phyloP scores from a whole-genome alignment of 345 rosid genomes.

The Arabidopsis thaliana region TAIR10.1 NC_003076.8:8112001-8112500 shows the following conservation, averaged over 20 bases:
- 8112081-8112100: background rate
- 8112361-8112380: background rate
- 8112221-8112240: slow-evolving; percentile 71
- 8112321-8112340: slow-evolving; percentile 75
- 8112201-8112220: slow-evolving; percentile 70
- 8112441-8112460: slow-evolving; percentile 79
- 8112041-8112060: background rate
- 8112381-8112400: background rate
- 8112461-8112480: slow-evolving; percentile 75
- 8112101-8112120: background rate
- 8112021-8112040: background rate
- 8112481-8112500: slow-evolving; percentile 66
- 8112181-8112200: slow-evolving; percentile 84
- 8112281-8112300: slow-evolving; percentile 81
- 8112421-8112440: slow-evolving; percentile 94
- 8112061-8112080: slow-evolving; percentile 16
- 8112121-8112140: slow-evolving; percentile 73
- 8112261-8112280: slow-evolving; percentile 66
- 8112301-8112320: slow-evolving; percentile 81
- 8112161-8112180: slow-evolving; percentile 64
- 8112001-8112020: slow-evolving; percentile 16
- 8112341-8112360: slow-evolving; percentile 80
- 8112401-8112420: slow-evolving; percentile 17
- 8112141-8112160: slow-evolving; percentile 72
- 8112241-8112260: slow-evolving; percentile 66